A percentile compares a stretch with the other conserved stretches of the same genome.
Conservation (phyloP, 371 early-diverging fungal genomes). For the Mucor mucedo region DNA sequence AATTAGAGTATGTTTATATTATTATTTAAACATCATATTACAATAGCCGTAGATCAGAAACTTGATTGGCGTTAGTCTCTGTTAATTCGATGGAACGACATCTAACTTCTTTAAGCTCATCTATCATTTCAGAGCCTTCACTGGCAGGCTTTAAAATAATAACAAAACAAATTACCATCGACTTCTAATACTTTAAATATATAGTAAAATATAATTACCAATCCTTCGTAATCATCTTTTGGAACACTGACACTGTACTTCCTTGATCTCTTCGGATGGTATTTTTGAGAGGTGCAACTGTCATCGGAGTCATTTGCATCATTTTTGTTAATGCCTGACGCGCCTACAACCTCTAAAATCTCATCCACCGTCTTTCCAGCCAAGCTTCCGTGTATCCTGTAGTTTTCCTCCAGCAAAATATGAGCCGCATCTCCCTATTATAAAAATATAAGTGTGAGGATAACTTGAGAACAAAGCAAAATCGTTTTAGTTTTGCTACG, state of each 20-base stretch:
- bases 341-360: background rate
- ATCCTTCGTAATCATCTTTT: constrained; percentile 10
- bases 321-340: background rate
- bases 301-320: constrained; percentile 9
- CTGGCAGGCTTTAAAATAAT: constrained; percentile 1
- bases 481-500: constrained; percentile 3
- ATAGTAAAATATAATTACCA: constrained; percentile 5
- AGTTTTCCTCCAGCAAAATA: constrained; percentile 1
- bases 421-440: background rate
- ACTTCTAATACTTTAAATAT: background rate
- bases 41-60: too few species aligned
- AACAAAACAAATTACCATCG: background rate
- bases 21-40: too few species aligned
- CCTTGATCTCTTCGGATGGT: constrained; percentile 10
- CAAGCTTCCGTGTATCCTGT: constrained; percentile 2
- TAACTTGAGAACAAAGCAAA: background rate
- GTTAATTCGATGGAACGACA: constrained; percentile 8
- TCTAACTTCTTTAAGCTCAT: constrained; percentile 13
- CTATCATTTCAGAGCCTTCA: constrained; percentile 3
- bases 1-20: background rate
- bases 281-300: constrained; percentile 11
- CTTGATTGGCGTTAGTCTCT: constrained; percentile 7
- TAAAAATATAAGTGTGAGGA: constrained; percentile 4
- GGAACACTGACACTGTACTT: constrained; percentile 7
- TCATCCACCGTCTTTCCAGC: constrained; percentile 3